Evolutionary conservation across 148 eudicot genomes (phyloP).

Genomic region (Rhododendron molle): DNA sequence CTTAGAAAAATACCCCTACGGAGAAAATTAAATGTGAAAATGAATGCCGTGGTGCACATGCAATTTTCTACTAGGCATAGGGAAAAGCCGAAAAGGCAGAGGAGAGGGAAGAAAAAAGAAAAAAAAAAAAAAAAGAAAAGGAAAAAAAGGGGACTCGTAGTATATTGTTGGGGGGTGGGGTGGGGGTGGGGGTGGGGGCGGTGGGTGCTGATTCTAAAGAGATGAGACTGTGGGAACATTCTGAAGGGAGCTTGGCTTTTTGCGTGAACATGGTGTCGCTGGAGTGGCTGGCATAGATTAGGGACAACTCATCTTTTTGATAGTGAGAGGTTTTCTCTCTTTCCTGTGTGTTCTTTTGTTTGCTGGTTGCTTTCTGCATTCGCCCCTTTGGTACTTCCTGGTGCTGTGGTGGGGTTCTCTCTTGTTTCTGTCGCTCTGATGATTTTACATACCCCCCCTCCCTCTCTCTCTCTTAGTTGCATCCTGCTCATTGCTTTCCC

Average conservation of each 20-base stretch:
- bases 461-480: not conserved
- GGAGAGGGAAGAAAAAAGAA: not conserved
- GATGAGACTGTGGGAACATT: conserved; percentile 31
- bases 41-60: not conserved
- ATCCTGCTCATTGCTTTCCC: conserved; percentile 1
- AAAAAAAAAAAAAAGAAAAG: too few relatives aligned
- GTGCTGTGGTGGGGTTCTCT: conserved; percentile 9
- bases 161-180: conserved; percentile 14
- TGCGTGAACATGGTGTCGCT: conserved; percentile 49
- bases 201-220: conserved; percentile 33
- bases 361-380: conserved; percentile 18
- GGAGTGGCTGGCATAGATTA: conserved; percentile 62
- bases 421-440: conserved; percentile 12
- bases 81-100: not conserved
- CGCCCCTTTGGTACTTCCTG: conserved; percentile 16
- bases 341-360: conserved; percentile 12
- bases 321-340: conserved; percentile 13
- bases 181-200: conserved; percentile 28
- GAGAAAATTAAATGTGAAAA: not conserved
- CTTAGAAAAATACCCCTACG: not conserved
- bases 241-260: conserved; percentile 43
- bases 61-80: not conserved
- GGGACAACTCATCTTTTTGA: conserved; percentile 51
- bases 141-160: not conserved
- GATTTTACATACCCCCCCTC: not conserved